A percentile compares a stretch with the other conserved stretches of the same genome.
These are phyloP conservation scores for Stemphylium beticola DNA, from an alignment of 2,329 filamentous ascomycete species.

Conservation along the genomic window DNA sequence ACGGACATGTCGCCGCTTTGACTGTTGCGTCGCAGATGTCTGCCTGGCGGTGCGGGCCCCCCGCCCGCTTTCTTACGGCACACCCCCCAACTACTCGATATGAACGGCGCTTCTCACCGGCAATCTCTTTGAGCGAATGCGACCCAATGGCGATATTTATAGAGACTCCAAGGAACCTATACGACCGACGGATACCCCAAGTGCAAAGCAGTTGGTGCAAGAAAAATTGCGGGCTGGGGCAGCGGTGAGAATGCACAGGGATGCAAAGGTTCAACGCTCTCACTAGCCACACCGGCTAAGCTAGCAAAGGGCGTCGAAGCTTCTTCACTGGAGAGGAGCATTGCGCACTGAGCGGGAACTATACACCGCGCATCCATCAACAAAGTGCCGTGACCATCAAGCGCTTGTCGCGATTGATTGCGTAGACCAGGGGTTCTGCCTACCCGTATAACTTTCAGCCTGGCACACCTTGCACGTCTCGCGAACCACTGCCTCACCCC, in stretches of 20 bases:
- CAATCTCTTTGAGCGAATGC: constrained; percentile 5
- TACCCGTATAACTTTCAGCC: neutral
- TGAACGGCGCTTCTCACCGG: constrained; percentile 2
- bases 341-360: neutral
- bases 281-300: constrained; percentile 17
- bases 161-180: neutral
- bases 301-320: constrained; percentile 7
- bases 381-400: neutral
- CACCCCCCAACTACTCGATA: neutral
- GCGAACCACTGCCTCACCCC: neutral
- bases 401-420: neutral
- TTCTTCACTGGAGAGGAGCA: constrained; percentile 4
- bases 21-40: constrained; percentile 3
- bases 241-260: constrained; percentile 18
- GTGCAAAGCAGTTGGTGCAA: neutral
- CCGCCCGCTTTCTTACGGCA: neutral
- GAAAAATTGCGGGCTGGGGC: neutral
- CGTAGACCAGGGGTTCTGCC: neutral
- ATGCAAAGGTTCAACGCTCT: constrained; percentile 9
- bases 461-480: neutral
- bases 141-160: neutral
- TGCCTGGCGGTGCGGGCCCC: constrained; percentile 5
- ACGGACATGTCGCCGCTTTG: neutral
- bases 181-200: neutral
- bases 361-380: constrained; percentile 4